A percentile compares a stretch with the other conserved stretches of the same genome.
Conservation (phyloP, 2,329 filamentous ascomycete genomes). For the Xylariomycetidae sp. region DNA sequence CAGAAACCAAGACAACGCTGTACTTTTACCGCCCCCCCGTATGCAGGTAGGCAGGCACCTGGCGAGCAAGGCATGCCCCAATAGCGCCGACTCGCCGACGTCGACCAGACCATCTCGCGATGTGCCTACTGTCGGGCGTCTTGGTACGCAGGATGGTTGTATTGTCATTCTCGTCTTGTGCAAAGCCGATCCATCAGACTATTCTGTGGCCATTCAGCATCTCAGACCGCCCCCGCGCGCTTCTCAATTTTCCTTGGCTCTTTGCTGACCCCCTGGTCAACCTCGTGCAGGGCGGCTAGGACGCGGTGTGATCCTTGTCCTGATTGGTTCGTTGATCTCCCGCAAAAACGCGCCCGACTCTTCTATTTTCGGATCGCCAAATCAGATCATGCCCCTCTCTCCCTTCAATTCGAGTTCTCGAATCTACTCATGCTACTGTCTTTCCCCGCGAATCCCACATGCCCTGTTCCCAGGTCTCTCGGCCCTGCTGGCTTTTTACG, state of each 20-base stretch:
- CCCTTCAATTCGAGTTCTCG: background rate
- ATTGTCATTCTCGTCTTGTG: too few relatives aligned
- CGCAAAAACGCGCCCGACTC: background rate
- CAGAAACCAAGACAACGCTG: too few relatives aligned
- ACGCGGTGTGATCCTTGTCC: slow-evolving; percentile 2
- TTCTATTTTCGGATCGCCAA: slow-evolving; percentile 1
- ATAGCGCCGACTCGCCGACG: too few relatives aligned
- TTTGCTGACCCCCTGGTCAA: background rate
- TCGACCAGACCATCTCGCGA: too few relatives aligned
- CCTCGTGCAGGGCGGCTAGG: slow-evolving; percentile 2
- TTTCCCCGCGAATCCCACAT: too few relatives aligned
- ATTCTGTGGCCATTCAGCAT: background rate
- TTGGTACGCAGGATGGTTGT: background rate
- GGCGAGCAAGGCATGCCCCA: too few relatives aligned
- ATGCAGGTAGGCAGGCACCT: too few relatives aligned
- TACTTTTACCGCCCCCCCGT: too few relatives aligned
- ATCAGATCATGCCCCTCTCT: background rate
- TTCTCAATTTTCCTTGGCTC: background rate
- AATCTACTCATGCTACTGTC: background rate
- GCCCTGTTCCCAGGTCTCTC: too few relatives aligned
- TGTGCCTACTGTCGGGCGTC: too few relatives aligned
- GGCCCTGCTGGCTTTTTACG: too few relatives aligned
- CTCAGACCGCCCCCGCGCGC: slow-evolving; percentile 1
- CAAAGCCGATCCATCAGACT: too few relatives aligned
- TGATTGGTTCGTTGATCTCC: background rate